Evolutionary conservation across 371 early-diverging fungal genomes (phyloP), one percentile per base, ranked within the genome.

Genomic region (Nosema muscidifuracis): DNA sequence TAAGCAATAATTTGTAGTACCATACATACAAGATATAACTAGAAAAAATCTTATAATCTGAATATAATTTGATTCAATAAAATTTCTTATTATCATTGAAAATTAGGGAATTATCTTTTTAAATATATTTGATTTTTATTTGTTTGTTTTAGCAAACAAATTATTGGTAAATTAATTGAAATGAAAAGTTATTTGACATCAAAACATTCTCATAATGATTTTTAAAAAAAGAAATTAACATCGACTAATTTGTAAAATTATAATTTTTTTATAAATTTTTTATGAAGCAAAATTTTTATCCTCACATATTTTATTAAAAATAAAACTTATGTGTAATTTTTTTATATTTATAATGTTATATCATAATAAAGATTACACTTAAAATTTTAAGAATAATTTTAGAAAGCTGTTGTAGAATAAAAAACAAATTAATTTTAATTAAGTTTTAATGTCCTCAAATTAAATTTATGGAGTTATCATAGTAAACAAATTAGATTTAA

Each of bases 1-100:
- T 16, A 53, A n/a, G 4, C 61, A 51, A 30, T 62, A 70, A 43
- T 70, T 62, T 70, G 71, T 50, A 16, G 51, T 40, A 0, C 62
- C 71, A 15, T 70, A 70, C 9, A 62, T 12, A 33, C 71, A 70
- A 15, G 57, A 31, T 18, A 63, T 24, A 9, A 70, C n/a, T 20
- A 70, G 43, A n/a, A 50, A 61, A 9, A 61, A 13, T 28, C 18
- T 61, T 22, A 28, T 4, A 28, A 38, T 24, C 18, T 40, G 9
- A 1, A 20, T 61, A 12, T 18, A 3, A 20, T 4, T 20, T 10
- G 61, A 42, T 7, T 61, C 43, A 9, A 9, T 28, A 26, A 24
- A 53, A 53, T 53, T 53, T n/a, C n/a, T 53, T 15, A 7, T 26
- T 20, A 15, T 53, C 55, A 53, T 53, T 26, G 9, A 47, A 47